Base-by-base conservation (phyloP, 345 rosid genomes). In the Orychophragmus violaceus region DNA sequence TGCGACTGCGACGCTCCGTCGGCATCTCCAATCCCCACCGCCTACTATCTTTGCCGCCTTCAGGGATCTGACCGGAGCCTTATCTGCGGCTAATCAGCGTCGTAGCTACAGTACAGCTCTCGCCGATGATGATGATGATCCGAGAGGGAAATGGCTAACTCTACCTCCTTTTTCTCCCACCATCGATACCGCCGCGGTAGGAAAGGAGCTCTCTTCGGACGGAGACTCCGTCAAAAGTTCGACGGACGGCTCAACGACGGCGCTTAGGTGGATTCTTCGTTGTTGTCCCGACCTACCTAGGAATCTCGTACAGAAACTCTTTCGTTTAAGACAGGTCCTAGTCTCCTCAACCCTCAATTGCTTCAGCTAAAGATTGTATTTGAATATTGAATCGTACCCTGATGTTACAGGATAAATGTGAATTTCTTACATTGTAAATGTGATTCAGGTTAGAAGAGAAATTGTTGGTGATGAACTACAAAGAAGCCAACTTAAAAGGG, bases 231-330 rank as follows among this genome's bases (percentile, higher is more conserved):
- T 28, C n/a, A 68, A 69, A 68, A 23, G 11, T 3, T 25, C 67
- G 8, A 21, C 66, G 4, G 64, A 67, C 16, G 28, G 75, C 42
- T 70, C 83, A 10, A 83, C 79, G 63, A 84, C 89, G 55, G 97
- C 96, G 45, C 76, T 93, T 25, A 86, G 82, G 79, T 93, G 97
- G 98, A 85, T 88, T 27, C 76, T 81, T 51, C 82, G 76, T 53
- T 93, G 94, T 79, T 86, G 94, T 79, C 97, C 96, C 8, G 87
- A 87, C 63, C 64, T 93, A 56, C 90, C 97, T n/a, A 83, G 89
- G 76, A 86, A 51, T 59, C 89, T 93, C 29, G 85, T 93, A 9
- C 97, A 86, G 70, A 93, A 90, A 76, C 88, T 93, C 16, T 90
- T 93, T 49, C 94, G 96, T 44, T 65, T 90, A 63, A 85, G 94